Evolutionary conservation across 352 stramenopile genomes (phyloP).

Genomic region (Globisporangium takayamanum): DNA sequence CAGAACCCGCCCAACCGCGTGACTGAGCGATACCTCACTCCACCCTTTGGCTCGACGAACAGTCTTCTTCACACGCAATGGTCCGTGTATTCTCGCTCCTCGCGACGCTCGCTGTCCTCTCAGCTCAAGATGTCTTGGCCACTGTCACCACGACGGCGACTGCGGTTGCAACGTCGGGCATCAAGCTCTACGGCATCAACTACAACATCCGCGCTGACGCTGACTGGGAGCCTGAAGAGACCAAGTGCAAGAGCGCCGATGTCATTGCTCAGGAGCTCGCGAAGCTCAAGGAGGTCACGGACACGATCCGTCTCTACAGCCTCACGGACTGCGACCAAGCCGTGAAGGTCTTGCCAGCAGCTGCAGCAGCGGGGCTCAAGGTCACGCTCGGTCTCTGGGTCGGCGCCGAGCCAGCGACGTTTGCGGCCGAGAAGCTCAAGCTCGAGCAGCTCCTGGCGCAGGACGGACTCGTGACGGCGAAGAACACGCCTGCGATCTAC

Average conservation of each 20-base stretch:
- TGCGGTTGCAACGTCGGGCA: neutral
- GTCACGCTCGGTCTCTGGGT: slow-evolving; percentile 69
- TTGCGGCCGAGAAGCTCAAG: slow-evolving; percentile 31
- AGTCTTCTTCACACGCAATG: neutral
- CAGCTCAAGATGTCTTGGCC: neutral
- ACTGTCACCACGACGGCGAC: slow-evolving; percentile 2
- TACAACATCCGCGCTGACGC: slow-evolving; percentile 63
- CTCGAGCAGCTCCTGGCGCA: slow-evolving; percentile 28
- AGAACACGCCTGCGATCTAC: slow-evolving; percentile 43
- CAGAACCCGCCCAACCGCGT: neutral
- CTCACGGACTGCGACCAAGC: slow-evolving; percentile 56
- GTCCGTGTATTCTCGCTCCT: slow-evolving; percentile 1
- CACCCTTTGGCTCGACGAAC: neutral
- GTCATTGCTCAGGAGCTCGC: slow-evolving; percentile 44
- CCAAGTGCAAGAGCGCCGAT: slow-evolving; percentile 49
- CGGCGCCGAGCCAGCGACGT: slow-evolving; percentile 22
- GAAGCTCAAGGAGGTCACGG: slow-evolving; percentile 30
- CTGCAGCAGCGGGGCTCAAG: slow-evolving; percentile 34
- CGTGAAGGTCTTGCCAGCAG: slow-evolving; percentile 30
- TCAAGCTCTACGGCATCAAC: slow-evolving; percentile 59
- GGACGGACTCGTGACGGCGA: slow-evolving; percentile 13
- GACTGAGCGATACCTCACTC: neutral
- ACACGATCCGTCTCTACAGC: slow-evolving; percentile 36
- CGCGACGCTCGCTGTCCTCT: neutral
- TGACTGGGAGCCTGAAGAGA: slow-evolving; percentile 36